These are phyloP conservation scores for Amoebophrya sp. DNA, from an alignment of 169 alveolate genomes.

Conservation along the genomic window DNA sequence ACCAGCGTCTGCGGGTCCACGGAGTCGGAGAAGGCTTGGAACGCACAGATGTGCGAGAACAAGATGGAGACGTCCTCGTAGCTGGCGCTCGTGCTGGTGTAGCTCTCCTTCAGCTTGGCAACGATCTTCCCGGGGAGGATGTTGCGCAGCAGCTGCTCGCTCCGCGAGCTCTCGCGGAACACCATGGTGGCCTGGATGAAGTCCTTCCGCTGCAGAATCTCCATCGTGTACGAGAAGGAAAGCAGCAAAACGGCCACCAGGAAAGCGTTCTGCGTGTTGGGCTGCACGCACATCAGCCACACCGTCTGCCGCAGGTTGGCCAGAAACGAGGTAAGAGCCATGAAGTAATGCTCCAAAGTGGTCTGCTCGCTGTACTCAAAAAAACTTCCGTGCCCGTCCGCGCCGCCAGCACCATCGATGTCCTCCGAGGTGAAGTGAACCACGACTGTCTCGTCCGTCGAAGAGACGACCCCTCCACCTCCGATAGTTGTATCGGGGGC, in stretches of 20 bases:
- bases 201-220: conserved; percentile 14
- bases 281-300: too few relatives aligned
- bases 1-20: conserved; percentile 6
- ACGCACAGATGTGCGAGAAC: not conserved
- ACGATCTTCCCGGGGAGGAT: not conserved
- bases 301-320: not conserved
- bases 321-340: too few relatives aligned
- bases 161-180: not conserved
- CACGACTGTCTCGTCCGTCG: too few relatives aligned
- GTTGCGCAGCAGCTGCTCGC: conserved; percentile 4
- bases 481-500: too few relatives aligned
- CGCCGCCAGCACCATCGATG: too few relatives aligned
- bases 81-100: conserved; percentile 4
- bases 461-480: too few relatives aligned
- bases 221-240: not conserved
- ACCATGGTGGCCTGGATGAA: conserved; percentile 16
- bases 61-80: conserved; percentile 1
- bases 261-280: not conserved
- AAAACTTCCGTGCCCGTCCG: too few relatives aligned
- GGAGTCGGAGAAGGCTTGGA: not conserved
- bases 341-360: too few relatives aligned
- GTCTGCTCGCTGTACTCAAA: too few relatives aligned
- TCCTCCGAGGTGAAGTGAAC: too few relatives aligned
- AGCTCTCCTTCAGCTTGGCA: conserved; percentile 9
- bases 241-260: not conserved